Conservation (phyloP, 192 early-diverging fungal species). For the Radiomyces spectabilis region DNA sequence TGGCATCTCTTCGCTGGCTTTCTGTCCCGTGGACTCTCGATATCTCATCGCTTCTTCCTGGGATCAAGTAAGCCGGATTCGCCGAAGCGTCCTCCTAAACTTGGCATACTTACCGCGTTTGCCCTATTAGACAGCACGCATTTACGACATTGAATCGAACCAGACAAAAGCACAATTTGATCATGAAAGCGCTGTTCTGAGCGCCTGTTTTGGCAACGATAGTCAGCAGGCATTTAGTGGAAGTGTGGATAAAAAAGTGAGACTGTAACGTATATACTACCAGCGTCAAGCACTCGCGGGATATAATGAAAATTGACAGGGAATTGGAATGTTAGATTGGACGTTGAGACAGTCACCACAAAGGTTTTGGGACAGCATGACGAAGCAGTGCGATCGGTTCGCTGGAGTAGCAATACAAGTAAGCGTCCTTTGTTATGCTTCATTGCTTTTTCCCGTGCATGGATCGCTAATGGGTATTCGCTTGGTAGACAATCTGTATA, state of each 20-base stretch:
- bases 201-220: conserved; percentile 62
- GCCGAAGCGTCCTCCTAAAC: not conserved
- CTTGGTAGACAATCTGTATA: conserved; percentile 52
- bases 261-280: too few relatives aligned
- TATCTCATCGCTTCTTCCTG: conserved; percentile 80
- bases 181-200: conserved; percentile 70
- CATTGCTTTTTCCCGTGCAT: not conserved
- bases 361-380: conserved; percentile 72
- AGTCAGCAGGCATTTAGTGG: conserved; percentile 56
- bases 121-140: conserved; percentile 53
- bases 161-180: conserved; percentile 43
- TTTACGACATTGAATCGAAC: conserved; percentile 76
- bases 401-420: conserved; percentile 44
- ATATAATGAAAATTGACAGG: too few relatives aligned
- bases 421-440: conserved; percentile 6
- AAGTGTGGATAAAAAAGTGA: conserved; percentile 67
- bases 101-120: not conserved
- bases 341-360: conserved; percentile 48
- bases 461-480: not conserved
- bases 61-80: conserved; percentile 63
- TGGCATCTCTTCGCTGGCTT: conserved; percentile 72
- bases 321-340: conserved; percentile 40
- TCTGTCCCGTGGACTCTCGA: conserved; percentile 56
- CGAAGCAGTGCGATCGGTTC: conserved; percentile 64
- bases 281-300: too few relatives aligned